These are phyloP conservation scores for Physcomitrium patens DNA, from an alignment of 225 moss, liverwort and hornwort genomes.

Conservation along the genomic window DNA sequence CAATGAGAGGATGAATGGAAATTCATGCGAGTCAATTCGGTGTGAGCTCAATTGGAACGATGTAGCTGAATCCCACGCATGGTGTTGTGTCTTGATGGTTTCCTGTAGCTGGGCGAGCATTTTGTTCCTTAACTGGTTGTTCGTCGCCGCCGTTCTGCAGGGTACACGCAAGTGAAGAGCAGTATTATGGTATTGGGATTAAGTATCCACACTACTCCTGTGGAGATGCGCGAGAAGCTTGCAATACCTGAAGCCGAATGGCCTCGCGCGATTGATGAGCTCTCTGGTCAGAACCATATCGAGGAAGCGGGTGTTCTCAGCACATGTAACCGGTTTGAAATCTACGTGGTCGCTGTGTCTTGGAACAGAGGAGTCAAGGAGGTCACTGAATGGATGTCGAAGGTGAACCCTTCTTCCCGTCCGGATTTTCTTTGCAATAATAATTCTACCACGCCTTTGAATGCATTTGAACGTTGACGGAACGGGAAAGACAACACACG, in stretches of 20 bases:
- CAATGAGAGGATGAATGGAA: not conserved
- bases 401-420: constrained; percentile 33
- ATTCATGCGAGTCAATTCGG: not conserved
- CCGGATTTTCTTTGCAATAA: not conserved
- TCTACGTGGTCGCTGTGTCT: constrained; percentile 67
- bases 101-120: not conserved
- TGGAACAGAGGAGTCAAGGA: constrained; percentile 74
- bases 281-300: constrained; percentile 57
- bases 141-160: constrained; percentile 36
- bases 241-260: constrained; percentile 72
- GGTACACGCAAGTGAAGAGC: constrained; percentile 85
- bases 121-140: constrained; percentile 7
- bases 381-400: constrained; percentile 79
- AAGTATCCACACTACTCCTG: constrained; percentile 86
- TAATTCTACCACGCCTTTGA: too few relatives aligned
- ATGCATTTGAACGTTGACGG: too few relatives aligned
- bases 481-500: too few relatives aligned
- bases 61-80: not conserved
- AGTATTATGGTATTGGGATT: constrained; percentile 90
- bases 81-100: not conserved
- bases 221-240: constrained; percentile 75
- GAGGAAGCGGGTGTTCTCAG: constrained; percentile 71
- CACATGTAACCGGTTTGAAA: constrained; percentile 70
- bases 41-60: not conserved
- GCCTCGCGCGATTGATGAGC: constrained; percentile 72